A percentile compares a stretch with the other conserved stretches of the same genome.
These are phyloP conservation scores for Boletus reticulatus DNA, from an alignment of 768 basidiomycete genomes.

Conservation along the genomic window DNA sequence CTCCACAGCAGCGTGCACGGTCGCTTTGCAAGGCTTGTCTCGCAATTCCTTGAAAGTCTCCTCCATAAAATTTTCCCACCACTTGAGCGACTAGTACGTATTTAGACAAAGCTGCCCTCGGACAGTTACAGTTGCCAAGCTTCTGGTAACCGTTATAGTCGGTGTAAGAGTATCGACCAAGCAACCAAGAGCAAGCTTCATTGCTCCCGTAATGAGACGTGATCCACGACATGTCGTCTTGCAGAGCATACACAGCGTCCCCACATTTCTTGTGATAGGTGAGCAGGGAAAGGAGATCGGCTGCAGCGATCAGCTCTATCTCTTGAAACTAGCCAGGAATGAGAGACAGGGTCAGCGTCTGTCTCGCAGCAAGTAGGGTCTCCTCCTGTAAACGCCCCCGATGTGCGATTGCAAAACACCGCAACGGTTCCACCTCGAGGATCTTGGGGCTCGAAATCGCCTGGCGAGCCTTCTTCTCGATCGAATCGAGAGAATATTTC, in stretches of 20 bases:
- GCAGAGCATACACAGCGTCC: constrained; percentile 4
- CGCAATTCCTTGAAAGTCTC: constrained; percentile 2
- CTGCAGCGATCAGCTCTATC: constrained; percentile 27
- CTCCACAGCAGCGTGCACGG: not conserved
- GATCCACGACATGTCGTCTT: constrained; percentile 11
- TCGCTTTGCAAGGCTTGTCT: constrained; percentile 21
- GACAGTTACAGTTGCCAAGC: not conserved
- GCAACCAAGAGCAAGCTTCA: constrained; percentile 9
- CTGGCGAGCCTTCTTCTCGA: constrained; percentile 20
- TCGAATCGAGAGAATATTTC: constrained; percentile 19
- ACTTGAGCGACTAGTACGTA: not conserved
- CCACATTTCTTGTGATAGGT: constrained; percentile 21
- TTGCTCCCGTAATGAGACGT: constrained; percentile 8
- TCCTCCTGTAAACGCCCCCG: constrained; percentile 22
- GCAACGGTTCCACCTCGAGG: constrained; percentile 23
- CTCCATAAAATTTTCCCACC: constrained; percentile 23
- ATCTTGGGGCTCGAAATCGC: constrained; percentile 21
- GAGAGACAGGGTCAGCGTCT: constrained; percentile 27
- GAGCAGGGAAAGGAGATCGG: constrained; percentile 25
- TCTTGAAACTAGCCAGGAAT: constrained; percentile 23
- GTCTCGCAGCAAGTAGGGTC: constrained; percentile 27
- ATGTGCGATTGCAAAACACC: constrained; percentile 32
- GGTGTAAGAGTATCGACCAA: not conserved
- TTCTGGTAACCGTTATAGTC: too few species aligned
- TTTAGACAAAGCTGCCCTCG: not conserved